Evolutionary conservation across 768 basidiomycete genomes (phyloP).

Genomic region (Glaciozyma antarctica): DNA sequence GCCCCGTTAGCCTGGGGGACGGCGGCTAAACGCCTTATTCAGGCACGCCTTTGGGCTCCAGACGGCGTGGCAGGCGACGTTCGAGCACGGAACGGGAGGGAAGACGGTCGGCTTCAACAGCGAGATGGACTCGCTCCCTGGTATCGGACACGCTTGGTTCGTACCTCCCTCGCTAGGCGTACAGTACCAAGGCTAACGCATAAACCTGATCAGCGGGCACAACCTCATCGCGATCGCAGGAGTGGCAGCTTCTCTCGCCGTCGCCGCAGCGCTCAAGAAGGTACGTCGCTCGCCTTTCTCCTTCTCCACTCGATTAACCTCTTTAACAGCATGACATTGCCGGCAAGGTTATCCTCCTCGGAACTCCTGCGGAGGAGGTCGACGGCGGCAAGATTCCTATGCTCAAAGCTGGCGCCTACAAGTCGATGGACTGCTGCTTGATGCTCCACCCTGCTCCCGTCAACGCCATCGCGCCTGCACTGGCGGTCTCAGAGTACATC

Average conservation of each 20-base stretch:
- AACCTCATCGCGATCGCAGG: slow-evolving; percentile 23
- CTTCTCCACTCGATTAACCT: not conserved
- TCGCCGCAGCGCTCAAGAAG: slow-evolving; percentile 4
- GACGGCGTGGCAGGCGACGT: slow-evolving; percentile 31
- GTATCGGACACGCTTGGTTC: slow-evolving; percentile 48
- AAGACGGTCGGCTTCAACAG: slow-evolving; percentile 29
- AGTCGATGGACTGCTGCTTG: slow-evolving; percentile 65
- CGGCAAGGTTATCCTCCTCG: slow-evolving; percentile 30
- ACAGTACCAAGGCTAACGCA: not conserved
- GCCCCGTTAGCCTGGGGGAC: not conserved
- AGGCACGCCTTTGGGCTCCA: slow-evolving; percentile 28
- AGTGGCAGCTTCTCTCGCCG: slow-evolving; percentile 14
- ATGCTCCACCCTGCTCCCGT: slow-evolving; percentile 65
- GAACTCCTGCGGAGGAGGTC: slow-evolving; percentile 39
- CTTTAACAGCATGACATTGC: slow-evolving; percentile 27
- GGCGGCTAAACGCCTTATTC: too few species aligned
- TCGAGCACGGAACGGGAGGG: slow-evolving; percentile 27
- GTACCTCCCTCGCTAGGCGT: not conserved
- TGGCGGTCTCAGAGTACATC: slow-evolving; percentile 46
- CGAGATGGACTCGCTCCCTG: slow-evolving; percentile 42
- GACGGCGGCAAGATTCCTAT: slow-evolving; percentile 59
- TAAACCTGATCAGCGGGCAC: not conserved
- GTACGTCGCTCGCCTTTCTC: slow-evolving; percentile 34
- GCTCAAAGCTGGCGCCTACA: slow-evolving; percentile 62
- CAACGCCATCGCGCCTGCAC: slow-evolving; percentile 51